Evolutionary conservation across 331 rosid species (phyloP), one percentile per base, ranked within the genome.

Genomic region (Quercus tomentella): DNA sequence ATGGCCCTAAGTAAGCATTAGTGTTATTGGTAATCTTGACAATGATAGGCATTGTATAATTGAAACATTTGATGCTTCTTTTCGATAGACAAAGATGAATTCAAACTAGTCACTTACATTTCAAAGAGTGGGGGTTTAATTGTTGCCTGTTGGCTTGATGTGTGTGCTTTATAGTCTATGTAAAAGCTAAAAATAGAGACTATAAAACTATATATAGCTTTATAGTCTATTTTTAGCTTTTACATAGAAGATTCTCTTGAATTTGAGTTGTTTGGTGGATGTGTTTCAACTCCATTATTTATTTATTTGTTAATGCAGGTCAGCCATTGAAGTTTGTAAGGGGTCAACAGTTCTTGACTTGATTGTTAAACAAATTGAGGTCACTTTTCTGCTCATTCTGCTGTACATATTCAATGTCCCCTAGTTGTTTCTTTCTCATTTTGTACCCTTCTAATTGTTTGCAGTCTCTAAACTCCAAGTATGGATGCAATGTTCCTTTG

Each of bases 281-380:
- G 73, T 21, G 35, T 43, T 49, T 52, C 26, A 10, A 43, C 35
- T 16, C 54, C 8, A 25, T 11, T 22, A 52, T 35, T 35, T 49
- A 49, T 12, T 20, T 33, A 5, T 10, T n/a, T 67, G 18, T 14
- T 33, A 18, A 66, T 87, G 85, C 83, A 90, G 94, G 81, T 87
- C 89, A 30, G 76, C 84, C 1, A 65, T 87, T 76, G 83, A 83
- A 74, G 74, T 90, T 65, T 55, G 81, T 80, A 80, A 89, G 76
- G 94, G 90, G 73, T 45, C 77, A 70, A 86, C 93, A 37, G 74
- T 83, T 74, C 79, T 90, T 31, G 93, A 90, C 83, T 80, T 89
- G 60, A 79, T 88, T 61, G 83, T 89, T 45, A 83, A 87, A 68
- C 94, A 88, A 81, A 89, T 92, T 76, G 86, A 88, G 97, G 97